Evolutionary conservation across 306 rosid species (phyloP), one percentile per base, ranked within the genome.

Genomic region (Hippophae tibetana): DNA sequence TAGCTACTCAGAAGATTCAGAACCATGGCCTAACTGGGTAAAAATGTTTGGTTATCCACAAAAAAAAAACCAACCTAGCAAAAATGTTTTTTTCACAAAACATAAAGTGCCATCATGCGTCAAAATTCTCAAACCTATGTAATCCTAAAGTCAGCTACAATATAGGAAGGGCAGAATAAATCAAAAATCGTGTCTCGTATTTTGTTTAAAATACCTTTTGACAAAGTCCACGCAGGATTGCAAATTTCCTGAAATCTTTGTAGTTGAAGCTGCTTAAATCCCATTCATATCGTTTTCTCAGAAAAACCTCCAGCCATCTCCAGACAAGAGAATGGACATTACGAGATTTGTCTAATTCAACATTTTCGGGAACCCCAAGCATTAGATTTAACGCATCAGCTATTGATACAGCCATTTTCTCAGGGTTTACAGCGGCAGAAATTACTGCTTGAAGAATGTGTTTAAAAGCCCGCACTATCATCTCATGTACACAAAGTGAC

Each of bases 401-500:
- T 56, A 92, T 74, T 54, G 93, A 80, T 56, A 71, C 73, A 76
- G 95, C 95, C 81, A 85, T 62, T 64, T 81, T 87, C 43, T 81
- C 86, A 58, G 73, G 79, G 66, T 70, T 73, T 63, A 18, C 78
- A 80, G 80, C 84, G 41, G 93, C 82, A 62, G 99, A 78, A 60
- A 92, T 82, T 58, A 88, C 89, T 58, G 97, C 99, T 75, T 82
- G 94, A 70, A 92, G 73, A 66, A 92, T 79, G 79, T 92, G 99
- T 86, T 92, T 92, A 72, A 85, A 88, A 58, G 99, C 99, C 69
- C 99, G 86, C 67, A 86, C 94, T 67, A 88, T 84, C 99, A 92
- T 92, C 70, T 92, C 99, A 77, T 92, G 99, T 67, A 92, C 79
- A 68, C 97, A 88, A 56, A 92, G 96, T 62, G 99, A 86, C 65